These are phyloP conservation scores for Balansia obtecta DNA, from an alignment of 2,329 filamentous ascomycete genomes.

Conservation along the genomic window DNA sequence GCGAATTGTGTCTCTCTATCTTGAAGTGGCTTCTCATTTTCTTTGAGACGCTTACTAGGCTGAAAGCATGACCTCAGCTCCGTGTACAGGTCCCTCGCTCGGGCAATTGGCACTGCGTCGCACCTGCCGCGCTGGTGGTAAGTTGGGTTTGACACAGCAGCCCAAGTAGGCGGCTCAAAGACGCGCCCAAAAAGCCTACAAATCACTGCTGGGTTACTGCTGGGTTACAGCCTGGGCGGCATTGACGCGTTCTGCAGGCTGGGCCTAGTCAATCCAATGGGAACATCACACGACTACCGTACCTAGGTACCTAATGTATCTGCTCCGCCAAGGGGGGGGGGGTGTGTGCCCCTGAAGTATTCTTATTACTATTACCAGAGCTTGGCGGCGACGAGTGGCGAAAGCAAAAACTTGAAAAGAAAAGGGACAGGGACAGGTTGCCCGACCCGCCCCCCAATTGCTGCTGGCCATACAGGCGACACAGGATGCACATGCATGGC, in stretches of 20 bases:
- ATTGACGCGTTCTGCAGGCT: neutral
- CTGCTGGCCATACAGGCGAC: neutral
- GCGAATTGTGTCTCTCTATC: neutral
- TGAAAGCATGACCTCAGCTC: neutral
- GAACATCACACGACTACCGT: neutral
- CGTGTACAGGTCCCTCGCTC: neutral
- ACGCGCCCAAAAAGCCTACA: neutral
- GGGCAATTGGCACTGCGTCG: neutral
- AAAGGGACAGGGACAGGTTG: too few relatives aligned
- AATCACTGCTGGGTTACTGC: neutral
- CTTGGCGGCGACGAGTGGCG: neutral
- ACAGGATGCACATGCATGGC: neutral
- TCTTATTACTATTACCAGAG: neutral
- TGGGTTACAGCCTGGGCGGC: neutral
- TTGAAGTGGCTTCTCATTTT: too few relatives aligned
- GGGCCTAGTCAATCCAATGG: neutral
- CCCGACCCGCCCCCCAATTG: neutral
- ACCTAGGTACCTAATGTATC: too few relatives aligned
- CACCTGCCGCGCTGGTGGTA: neutral
- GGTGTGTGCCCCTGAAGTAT: neutral
- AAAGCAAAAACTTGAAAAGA: neutral
- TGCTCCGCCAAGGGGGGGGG: neutral
- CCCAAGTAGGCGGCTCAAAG: neutral
- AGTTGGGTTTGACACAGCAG: neutral
- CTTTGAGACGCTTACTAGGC: neutral